phyloP scores from a whole-genome alignment of 768 basidiomycete genomes.

The Podaxis sp. region DNA sequence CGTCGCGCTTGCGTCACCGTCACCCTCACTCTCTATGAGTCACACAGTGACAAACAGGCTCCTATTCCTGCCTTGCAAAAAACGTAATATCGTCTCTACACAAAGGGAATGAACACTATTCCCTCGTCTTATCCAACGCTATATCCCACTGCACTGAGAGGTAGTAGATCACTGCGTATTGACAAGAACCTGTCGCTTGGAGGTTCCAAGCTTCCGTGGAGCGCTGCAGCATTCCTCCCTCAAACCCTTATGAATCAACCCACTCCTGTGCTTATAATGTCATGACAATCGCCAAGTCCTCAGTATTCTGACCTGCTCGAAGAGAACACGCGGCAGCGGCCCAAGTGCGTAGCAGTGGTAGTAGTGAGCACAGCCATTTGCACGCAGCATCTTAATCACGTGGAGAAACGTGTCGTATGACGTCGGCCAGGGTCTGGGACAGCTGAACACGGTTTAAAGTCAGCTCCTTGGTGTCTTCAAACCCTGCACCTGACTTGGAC shows the following conservation, averaged over 20 bases:
- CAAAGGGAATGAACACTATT: no score
- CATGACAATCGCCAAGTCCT: not conserved
- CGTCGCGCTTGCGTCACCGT: conserved; percentile 18
- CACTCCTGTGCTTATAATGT: no score
- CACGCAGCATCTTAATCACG: not conserved
- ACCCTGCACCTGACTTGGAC: not conserved
- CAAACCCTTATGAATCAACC: no score
- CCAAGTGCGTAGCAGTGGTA: not conserved
- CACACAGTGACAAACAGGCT: not conserved
- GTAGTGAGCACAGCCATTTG: not conserved
- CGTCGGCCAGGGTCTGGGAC: not conserved
- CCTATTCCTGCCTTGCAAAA: not conserved
- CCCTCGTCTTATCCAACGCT: not conserved
- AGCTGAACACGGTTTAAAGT: not conserved
- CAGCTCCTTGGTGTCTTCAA: not conserved
- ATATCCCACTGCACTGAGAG: not conserved
- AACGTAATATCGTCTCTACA: no score
- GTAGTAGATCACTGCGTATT: not conserved
- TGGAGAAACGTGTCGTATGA: conserved; percentile 8
- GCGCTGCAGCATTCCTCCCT: no score
- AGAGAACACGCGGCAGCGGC: no score
- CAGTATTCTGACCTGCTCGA: not conserved
- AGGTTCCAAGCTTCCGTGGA: no score
- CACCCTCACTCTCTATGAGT: not conserved
- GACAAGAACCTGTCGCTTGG: no score